Evolutionary conservation across 345 rosid genomes (phyloP).

Genomic region (Euphorbia pulcherrima): DNA sequence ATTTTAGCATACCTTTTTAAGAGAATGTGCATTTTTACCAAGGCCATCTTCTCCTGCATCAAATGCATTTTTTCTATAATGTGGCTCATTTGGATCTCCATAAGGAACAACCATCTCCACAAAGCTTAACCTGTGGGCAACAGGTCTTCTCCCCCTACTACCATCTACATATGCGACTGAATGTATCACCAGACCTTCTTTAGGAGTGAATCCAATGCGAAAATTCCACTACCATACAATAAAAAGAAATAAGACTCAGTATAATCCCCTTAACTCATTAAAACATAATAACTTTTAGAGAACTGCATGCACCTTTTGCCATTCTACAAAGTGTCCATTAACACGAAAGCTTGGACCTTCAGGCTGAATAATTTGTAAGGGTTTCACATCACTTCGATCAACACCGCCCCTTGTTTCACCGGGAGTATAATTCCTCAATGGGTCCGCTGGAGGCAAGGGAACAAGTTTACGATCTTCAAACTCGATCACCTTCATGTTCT

Average conservation of each 20-base stretch:
- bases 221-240: constrained; percentile 77
- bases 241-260: constrained; percentile 18
- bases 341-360: constrained; percentile 96
- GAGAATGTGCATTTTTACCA: constrained; percentile 93
- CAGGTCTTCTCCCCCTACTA: constrained; percentile 82
- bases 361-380: constrained; percentile 74
- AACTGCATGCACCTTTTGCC: constrained; percentile 68
- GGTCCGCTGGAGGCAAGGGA: constrained; percentile 85
- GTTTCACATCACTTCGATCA: constrained; percentile 89
- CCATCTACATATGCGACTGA: constrained; percentile 91
- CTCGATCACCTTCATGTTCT: constrained; percentile 80
- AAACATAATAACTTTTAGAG: constrained; percentile 1
- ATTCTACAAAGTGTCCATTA: constrained; percentile 68
- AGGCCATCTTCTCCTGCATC: constrained; percentile 98
- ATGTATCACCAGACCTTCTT: constrained; percentile 84
- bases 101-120: constrained; percentile 97
- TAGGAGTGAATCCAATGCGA: constrained; percentile 88
- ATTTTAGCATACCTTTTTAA: constrained; percentile 55
- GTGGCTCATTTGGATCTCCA: constrained; percentile 95
- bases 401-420: constrained; percentile 90
- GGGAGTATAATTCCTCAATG: constrained; percentile 80
- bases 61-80: constrained; percentile 88
- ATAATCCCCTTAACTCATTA: constrained; percentile 12
- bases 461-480: constrained; percentile 87
- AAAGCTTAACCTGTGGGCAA: constrained; percentile 84